These are phyloP conservation scores for Inosperma sp. DNA, from an alignment of 768 basidiomycete species.

Conservation along the genomic window DNA sequence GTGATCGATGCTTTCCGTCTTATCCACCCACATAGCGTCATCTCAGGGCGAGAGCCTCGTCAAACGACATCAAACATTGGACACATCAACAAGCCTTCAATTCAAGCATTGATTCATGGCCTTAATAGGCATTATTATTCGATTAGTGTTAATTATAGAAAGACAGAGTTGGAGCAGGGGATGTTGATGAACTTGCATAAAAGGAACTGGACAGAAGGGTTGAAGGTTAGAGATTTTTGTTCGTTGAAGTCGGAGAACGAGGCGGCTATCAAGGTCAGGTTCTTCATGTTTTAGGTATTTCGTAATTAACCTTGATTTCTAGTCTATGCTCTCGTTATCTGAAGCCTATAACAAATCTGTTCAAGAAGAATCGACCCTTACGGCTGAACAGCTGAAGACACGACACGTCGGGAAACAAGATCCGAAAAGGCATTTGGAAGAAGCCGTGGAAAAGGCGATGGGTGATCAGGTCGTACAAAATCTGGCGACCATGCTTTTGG, in stretches of 20 bases:
- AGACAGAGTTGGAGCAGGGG: slow-evolving; percentile 95
- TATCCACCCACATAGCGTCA: slow-evolving; percentile 86
- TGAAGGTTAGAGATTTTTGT: slow-evolving; percentile 88
- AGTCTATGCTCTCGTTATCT: slow-evolving; percentile 93
- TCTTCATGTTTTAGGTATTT: slow-evolving; percentile 8
- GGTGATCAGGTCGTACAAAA: slow-evolving; percentile 96
- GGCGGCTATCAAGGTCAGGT: slow-evolving; percentile 84
- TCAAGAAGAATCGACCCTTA: slow-evolving; percentile 95
- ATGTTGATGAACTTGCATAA: slow-evolving; percentile 99
- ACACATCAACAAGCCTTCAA: slow-evolving; percentile 98
- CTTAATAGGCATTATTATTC: slow-evolving; percentile 98
- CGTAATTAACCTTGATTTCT: slow-evolving; percentile 14
- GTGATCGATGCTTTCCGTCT: slow-evolving; percentile 99
- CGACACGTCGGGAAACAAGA: slow-evolving; percentile 97
- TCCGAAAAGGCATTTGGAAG: slow-evolving; percentile 96
- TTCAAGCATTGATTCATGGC: slow-evolving; percentile 96
- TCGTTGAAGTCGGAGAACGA: slow-evolving; percentile 86
- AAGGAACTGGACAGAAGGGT: slow-evolving; percentile 96
- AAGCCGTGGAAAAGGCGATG: slow-evolving; percentile 97
- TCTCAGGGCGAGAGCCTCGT: slow-evolving; percentile 89
- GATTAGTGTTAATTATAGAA: slow-evolving; percentile 95
- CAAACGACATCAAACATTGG: slow-evolving; percentile 99
- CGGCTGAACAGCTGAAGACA: slow-evolving; percentile 90
- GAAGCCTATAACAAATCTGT: slow-evolving; percentile 97
- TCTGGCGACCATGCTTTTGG: slow-evolving; percentile 89